phyloP scores from a whole-genome alignment of 163 green algal species.

The Chloromonas sp. region DNA sequence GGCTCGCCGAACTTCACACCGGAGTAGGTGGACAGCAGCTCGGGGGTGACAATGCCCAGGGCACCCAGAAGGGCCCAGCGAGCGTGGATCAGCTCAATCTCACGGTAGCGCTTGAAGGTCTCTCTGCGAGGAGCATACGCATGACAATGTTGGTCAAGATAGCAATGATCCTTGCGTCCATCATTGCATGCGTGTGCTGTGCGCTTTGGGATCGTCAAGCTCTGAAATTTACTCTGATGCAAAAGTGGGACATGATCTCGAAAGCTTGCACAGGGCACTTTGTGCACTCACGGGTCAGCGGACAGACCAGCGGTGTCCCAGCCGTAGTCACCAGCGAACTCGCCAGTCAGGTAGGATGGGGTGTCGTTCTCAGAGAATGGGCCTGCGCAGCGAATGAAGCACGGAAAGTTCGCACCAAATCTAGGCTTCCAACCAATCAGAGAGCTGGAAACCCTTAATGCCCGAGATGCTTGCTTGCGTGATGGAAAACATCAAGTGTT shows the following conservation, averaged over 20 bases:
- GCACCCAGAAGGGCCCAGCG: conserved; percentile 73
- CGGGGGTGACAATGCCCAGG: conserved; percentile 84
- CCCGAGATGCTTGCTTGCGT: background rate
- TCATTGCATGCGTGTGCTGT: background rate
- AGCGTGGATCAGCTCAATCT: conserved; percentile 72
- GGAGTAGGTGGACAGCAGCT: conserved; percentile 66
- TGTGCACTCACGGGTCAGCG: conserved; percentile 28
- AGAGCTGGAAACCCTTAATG: background rate
- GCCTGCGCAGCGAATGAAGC: background rate
- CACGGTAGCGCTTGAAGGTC: conserved; percentile 71
- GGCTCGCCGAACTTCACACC: conserved; percentile 59
- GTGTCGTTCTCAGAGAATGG: conserved; percentile 30
- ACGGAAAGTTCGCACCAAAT: background rate
- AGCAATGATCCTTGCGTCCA: background rate
- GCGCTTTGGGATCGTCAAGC: background rate
- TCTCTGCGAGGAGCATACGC: conserved; percentile 17
- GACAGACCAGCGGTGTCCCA: conserved; percentile 83
- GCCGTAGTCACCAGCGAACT: conserved; percentile 80
- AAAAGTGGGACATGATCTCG: background rate
- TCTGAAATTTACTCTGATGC: background rate
- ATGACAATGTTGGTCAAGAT: background rate
- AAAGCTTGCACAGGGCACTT: background rate
- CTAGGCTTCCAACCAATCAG: background rate
- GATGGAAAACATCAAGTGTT: background rate
- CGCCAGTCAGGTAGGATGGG: conserved; percentile 69